Evolutionary conservation across 2,329 filamentous ascomycete genomes (phyloP), one percentile per base, ranked within the genome.

Genomic region (Leptographium flavum): DNA sequence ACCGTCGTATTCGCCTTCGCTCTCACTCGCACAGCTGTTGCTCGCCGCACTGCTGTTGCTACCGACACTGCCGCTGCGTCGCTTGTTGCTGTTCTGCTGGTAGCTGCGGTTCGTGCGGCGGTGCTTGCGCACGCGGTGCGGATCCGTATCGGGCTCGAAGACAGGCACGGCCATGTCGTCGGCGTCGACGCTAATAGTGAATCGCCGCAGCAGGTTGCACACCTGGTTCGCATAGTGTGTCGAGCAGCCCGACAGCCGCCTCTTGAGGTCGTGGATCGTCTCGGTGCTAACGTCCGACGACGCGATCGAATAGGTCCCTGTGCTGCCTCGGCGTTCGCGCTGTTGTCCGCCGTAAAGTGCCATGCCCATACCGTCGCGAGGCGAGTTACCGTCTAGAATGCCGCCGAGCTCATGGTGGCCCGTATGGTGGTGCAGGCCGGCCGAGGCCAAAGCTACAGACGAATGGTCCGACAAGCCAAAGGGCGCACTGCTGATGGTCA

Each of bases 221-320:
- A 55, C 51, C 33, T 57, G 56, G 23, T 51, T 53, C 36, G 51
- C 56, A 41, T 53, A 60, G 40, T 54, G 51, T 6, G 48, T 55
- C 25, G 58, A 57, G 44, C 56, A 55, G 23, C 56, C 58, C 10
- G 61, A 63, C 7, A 62, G 54, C 28, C 63, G 58, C 21, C 58
- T 52, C 44, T 60, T 61, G 14, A 67, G 56, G 9, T 58, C 58
- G 13, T 53, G 50, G 28, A 55, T 52, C 13, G 51, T 52, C 48
- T 44, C 52, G n/a, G 52, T 54, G 49, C 51, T 55, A 11, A 51
- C 50, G n/a, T 52, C 52, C 35, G 47, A 53, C 22, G 52, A 50
- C 9, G 49, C 48, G 9, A 48, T 48, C 4, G 53, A 50, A 28
- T 47, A 51, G 0, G 48, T 49, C 3, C 36, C 46, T 17, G 46